These are phyloP conservation scores for Tetrastigma voinierianum DNA, from an alignment of 164 flowering plant genomes.

Conservation along the genomic window DNA sequence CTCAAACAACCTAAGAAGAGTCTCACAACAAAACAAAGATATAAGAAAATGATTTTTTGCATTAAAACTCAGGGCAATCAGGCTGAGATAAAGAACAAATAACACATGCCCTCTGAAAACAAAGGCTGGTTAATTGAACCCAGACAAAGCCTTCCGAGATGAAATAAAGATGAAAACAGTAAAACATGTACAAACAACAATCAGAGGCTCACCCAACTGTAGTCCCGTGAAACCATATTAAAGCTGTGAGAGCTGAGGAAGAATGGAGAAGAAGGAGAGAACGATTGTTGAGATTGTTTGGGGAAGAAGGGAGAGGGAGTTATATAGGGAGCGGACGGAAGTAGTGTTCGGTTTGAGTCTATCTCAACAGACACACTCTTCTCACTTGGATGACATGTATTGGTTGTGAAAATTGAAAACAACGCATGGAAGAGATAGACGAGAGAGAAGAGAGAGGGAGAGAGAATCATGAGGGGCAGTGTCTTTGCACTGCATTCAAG, in stretches of 20 bases:
- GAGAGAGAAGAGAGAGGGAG: neutral
- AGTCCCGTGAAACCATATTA: too few species aligned
- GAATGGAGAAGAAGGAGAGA: neutral
- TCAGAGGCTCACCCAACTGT: too few species aligned
- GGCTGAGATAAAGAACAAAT: too few species aligned
- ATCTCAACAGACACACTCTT: neutral
- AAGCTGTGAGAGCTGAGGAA: neutral
- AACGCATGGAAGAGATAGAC: slow-evolving; percentile 18
- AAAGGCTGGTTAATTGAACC: too few species aligned
- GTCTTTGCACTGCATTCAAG: slow-evolving; percentile 27
- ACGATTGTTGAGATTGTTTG: neutral
- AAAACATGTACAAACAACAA: too few species aligned
- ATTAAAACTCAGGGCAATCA: too few species aligned
- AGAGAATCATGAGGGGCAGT: neutral
- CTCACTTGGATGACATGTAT: slow-evolving; percentile 33
- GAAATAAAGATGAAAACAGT: too few species aligned
- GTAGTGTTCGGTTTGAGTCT: slow-evolving; percentile 1
- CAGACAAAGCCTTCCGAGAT: too few species aligned
- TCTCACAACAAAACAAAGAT: too few species aligned
- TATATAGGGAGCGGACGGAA: neutral
- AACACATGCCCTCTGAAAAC: too few species aligned
- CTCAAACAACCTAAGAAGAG: too few species aligned
- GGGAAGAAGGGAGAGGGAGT: neutral
- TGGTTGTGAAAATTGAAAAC: slow-evolving; percentile 6
- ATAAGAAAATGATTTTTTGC: too few species aligned